Base-by-base conservation (phyloP, 2,329 filamentous ascomycete species). In the Penicillium sp. region DNA sequence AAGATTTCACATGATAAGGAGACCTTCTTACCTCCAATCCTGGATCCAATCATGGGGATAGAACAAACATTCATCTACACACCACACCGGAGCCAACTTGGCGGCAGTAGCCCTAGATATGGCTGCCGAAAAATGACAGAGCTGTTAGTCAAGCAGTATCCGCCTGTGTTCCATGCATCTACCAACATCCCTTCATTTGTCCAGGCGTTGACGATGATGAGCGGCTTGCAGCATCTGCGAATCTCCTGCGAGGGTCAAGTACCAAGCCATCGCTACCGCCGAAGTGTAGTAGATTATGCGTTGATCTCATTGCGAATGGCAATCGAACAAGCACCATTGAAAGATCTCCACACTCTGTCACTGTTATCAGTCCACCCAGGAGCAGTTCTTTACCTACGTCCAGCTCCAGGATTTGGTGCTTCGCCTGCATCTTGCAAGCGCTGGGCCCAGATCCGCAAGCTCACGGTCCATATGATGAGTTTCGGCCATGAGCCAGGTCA, bases 171-270 rank as follows among this genome's bases (percentile, higher is more conserved):
- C 76, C 92, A 96, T 70, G 90, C 91, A 7, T 90, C 92, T 8
- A 93, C 90, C 59, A 94, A 96, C 70, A 88, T 95, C 7, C 84
- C 89, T 5, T 89, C 90, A 39, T 96, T 96, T 76, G 87, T 93
- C 65, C 82, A 86, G 61, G 89, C 89, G 48, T 80, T 96, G 70
- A 83, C 82, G 36, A 79, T 86, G 60, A 73, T 96, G 67, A 78
- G 84, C 57, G 88, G 87, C 65, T 78, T 96, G 66, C 80, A 84
- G 45, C 89, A 93, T 71, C 79, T 96, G 58, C 88, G 84, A 48
- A 83, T 96, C 69, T 86, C 85, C 59, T 94, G 90, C 65, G 89
- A 90, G 5, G 88, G 86, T 38, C 88, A 92, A 72, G 80, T 86
- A 58, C 79, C 85, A 16, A 78, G 81, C 38, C 86, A 91, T 71